Base-by-base conservation (phyloP, 805 yeast species). In the Ogataea trehaloabstinens region DNA sequence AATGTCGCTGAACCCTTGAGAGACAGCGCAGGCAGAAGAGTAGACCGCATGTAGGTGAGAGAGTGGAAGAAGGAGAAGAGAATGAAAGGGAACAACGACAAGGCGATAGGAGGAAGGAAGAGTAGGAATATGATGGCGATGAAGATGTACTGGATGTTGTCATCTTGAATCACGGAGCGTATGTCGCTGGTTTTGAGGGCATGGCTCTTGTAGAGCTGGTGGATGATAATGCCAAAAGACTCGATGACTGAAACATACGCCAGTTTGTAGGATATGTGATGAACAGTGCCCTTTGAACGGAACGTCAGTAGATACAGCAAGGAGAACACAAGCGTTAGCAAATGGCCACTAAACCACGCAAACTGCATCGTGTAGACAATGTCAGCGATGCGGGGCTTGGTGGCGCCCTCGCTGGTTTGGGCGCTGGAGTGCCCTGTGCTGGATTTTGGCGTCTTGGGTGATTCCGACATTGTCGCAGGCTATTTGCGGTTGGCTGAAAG, bases 61-160 rank as follows among this genome's bases (percentile, higher is more conserved):
- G 78, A 80, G 60, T 90, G 97, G 77, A 91, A 89, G 15, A 80
- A 57, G 6, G 96, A 82, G 61, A 84, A 90, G 40, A 85, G 67
- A 32, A 78, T 68, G 56, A 85, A 88, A 39, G 97, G 95, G 18
- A 81, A 59, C 46, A 83, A 65, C 2, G 95, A 74, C 39, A 85
- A 57, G 24, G 76, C 61, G 46, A 76, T 74, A 43, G 73, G 76
- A 33, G 82, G 79, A 49, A 88, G 74, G 41, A 80, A 57, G 5
- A 75, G 46, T 54, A 73, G 63, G 79, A 80, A 77, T 30, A 68
- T 68, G 44, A 74, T 48, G 34, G 80, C 80, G 42, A 80, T 63
- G 29, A 70, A 59, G 37, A 85, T 70, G 63, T 89, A 90, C 49
- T 87, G 91, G 20, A 48, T 47, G 40, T 42, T 48, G 28, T 42